phyloP scores from a whole-genome alignment of 768 basidiomycete species.

The Fomitopsis pulvina region DNA sequence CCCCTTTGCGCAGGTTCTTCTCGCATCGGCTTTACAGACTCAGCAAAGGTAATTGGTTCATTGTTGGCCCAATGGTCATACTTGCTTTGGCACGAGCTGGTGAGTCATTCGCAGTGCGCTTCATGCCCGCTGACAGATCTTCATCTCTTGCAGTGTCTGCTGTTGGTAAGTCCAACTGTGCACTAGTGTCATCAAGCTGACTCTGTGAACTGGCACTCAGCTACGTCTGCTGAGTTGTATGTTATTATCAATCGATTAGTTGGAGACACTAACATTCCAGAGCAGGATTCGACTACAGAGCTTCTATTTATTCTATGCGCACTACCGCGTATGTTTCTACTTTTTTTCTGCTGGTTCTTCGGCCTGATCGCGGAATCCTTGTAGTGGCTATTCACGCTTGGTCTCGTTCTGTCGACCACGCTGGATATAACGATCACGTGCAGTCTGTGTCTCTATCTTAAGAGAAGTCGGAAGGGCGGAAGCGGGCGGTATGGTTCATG shows the following conservation, averaged over 20 bases:
- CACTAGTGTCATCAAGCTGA: too few relatives aligned
- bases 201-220: too few relatives aligned
- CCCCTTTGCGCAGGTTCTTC: slow-evolving; percentile 17
- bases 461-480: slow-evolving; percentile 17
- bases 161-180: slow-evolving; percentile 3
- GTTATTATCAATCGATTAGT: not conserved
- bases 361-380: not conserved
- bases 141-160: slow-evolving; percentile 6
- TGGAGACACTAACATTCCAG: not conserved
- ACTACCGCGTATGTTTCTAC: slow-evolving; percentile 12
- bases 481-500: slow-evolving; percentile 16
- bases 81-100: slow-evolving; percentile 9
- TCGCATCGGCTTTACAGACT: slow-evolving; percentile 17
- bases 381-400: slow-evolving; percentile 24
- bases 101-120: not conserved
- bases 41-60: slow-evolving; percentile 19
- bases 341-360: not conserved
- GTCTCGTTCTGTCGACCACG: slow-evolving; percentile 18
- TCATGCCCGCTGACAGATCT: not conserved
- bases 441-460: slow-evolving; percentile 18
- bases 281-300: slow-evolving; percentile 14
- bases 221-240: slow-evolving; percentile 12
- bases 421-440: slow-evolving; percentile 21
- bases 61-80: slow-evolving; percentile 9
- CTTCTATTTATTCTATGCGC: slow-evolving; percentile 13